phyloP scores from a whole-genome alignment of 2,329 filamentous ascomycete genomes.

The Magnaporthiopsis poae region DNA sequence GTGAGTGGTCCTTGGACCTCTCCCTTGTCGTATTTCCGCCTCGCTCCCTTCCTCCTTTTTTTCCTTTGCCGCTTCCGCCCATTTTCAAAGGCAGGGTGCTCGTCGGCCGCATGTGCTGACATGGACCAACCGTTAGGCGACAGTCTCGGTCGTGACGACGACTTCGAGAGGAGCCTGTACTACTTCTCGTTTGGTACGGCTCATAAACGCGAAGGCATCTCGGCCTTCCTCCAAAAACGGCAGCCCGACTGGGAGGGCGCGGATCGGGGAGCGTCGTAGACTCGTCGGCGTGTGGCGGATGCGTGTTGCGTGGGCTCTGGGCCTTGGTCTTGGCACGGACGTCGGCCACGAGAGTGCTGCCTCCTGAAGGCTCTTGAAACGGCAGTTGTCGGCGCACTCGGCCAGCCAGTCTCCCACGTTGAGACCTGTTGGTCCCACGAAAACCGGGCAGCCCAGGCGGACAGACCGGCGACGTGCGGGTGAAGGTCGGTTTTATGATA shows the following conservation, averaged over 20 bases:
- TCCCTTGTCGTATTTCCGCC: not conserved
- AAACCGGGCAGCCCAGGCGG: not conserved
- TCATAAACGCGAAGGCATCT: constrained; percentile 31
- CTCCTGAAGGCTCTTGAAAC: not conserved
- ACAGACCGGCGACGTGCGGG: not conserved
- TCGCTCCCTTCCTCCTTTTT: not conserved
- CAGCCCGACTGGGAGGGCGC: constrained; percentile 12
- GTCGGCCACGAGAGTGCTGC: not conserved
- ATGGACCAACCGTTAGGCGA: constrained; percentile 13
- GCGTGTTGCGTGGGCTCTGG: not conserved
- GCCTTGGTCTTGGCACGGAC: not conserved
- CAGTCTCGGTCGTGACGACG: constrained; percentile 9
- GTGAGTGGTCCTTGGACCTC: not conserved
- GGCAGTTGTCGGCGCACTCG: not conserved
- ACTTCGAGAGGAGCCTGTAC: constrained; percentile 18
- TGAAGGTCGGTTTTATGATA: not conserved
- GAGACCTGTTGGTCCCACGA: not conserved
- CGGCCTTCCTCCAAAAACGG: constrained; percentile 31
- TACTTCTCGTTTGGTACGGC: constrained; percentile 27
- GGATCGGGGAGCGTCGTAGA: not conserved
- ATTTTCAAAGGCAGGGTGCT: not conserved
- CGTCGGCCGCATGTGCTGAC: not conserved
- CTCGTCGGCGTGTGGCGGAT: not conserved
- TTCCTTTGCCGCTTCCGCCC: not conserved
- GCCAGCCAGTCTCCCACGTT: not conserved